Evolutionary conservation across 2,329 filamentous ascomycete species (phyloP).

Genomic region (Helminthosporium solani): DNA sequence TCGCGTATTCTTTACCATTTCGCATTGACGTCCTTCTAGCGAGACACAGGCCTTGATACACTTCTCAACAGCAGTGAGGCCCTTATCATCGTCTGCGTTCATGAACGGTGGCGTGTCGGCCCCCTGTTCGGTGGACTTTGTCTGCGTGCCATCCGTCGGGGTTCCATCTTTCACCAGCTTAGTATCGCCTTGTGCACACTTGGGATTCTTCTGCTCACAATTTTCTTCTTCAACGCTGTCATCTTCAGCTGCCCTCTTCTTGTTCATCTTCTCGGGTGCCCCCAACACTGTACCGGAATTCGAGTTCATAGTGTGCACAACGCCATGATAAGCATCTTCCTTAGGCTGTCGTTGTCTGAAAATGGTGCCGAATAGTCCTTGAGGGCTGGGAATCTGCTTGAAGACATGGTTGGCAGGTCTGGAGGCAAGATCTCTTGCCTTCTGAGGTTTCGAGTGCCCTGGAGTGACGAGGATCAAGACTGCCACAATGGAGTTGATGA

Average conservation of each 20-base stretch:
- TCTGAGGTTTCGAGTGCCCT: not conserved
- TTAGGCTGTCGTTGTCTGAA: not conserved
- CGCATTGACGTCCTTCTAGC: not conserved
- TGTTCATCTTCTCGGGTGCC: not conserved
- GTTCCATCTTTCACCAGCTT: no score
- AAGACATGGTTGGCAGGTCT: not conserved
- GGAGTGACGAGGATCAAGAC: not conserved
- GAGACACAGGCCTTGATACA: not conserved
- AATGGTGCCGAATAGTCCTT: not conserved
- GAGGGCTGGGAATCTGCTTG: not conserved
- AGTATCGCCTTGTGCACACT: no score
- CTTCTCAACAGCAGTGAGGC: not conserved
- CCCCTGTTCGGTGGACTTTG: no score
- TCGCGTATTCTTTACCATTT: not conserved
- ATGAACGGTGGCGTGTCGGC: no score
- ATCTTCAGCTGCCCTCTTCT: not conserved
- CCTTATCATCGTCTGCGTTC: not conserved
- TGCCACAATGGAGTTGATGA: not conserved
- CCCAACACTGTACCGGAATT: not conserved
- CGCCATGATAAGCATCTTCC: not conserved
- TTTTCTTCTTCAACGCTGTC: no score
- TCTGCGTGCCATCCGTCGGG: no score
- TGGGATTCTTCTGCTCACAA: no score
- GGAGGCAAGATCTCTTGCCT: not conserved
- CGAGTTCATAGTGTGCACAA: not conserved